Base-by-base conservation (phyloP, 2,329 filamentous ascomycete species). In the Coccinonectria pachysandricola region DNA sequence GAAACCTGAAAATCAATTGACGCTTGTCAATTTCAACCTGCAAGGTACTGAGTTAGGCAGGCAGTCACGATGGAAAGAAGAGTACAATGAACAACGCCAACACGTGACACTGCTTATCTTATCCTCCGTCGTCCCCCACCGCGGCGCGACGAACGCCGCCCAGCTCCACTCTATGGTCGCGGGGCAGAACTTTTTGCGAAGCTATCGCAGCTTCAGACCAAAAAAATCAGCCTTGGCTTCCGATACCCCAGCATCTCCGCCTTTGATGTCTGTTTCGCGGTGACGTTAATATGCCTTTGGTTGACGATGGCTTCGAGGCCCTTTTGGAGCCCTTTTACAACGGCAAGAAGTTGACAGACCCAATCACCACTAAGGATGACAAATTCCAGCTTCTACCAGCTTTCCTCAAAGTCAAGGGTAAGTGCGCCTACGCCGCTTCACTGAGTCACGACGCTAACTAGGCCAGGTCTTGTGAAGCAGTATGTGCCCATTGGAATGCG, bases 361-460 rank as follows among this genome's bases (percentile, higher is more conserved):
- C 71, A 21, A 73, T 78, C 39, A 74, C 66, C 15, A 74, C 66
- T 28, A 68, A 66, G 42, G 68, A 81, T 48, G 91, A 98, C 62
- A 98, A 98, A 66, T 95, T 88, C 74, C 94, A 96, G 53, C 67
- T 98, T 21, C 62, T 98, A 15, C 92, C 91, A 1, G 91, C 91
- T n/a, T 98, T 98, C 55, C 64, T 98, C 32, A 95, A 95, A 57
- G 87, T 95, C 46, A 98, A 98, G 59, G 87, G 72, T 69, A 42
- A 43, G 59, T 45, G 34, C 31, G 18, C 7, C 10, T 14, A 28
- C 27, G 21, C 15, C 12, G 15, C 19, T 15, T 24, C 19, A n/a
- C n/a, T n/a, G 20, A 27, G 27, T 8, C 21, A 21, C 12, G 14
- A 28, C 29, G 23, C 48, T 54, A 46, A 54, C 31, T 24, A 21